phyloP scores from a whole-genome alignment of 1,284 basidiomycete species.

The Pisolithus thermaeus region DNA sequence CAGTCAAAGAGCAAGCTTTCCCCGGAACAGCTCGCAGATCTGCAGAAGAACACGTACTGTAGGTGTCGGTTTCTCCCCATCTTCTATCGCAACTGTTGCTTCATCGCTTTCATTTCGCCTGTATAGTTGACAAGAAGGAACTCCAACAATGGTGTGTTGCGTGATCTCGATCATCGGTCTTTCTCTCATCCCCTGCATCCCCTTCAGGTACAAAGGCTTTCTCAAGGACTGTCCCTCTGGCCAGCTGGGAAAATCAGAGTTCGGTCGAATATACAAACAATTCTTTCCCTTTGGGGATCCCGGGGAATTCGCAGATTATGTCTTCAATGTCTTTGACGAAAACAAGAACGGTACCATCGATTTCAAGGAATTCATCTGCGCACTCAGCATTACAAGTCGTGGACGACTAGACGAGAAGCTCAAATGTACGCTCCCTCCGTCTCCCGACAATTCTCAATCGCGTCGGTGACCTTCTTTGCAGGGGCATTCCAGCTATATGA shows the following conservation, averaged over 20 bases:
- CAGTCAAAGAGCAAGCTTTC: constrained; percentile 97
- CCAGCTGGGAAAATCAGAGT: constrained; percentile 93
- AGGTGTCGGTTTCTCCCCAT: constrained; percentile 29
- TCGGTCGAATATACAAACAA: constrained; percentile 98
- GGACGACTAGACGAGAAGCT: constrained; percentile 97
- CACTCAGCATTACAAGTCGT: constrained; percentile 90
- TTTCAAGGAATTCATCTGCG: constrained; percentile 99
- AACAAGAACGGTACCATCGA: constrained; percentile 96
- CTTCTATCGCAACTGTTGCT: constrained; percentile 5
- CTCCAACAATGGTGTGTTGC: constrained; percentile 87
- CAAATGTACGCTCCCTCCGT: constrained; percentile 65
- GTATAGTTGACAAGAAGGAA: constrained; percentile 96
- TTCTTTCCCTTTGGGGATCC: constrained; percentile 99
- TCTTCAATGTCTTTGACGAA: constrained; percentile 97
- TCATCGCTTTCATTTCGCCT: neutral
- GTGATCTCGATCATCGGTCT: constrained; percentile 3
- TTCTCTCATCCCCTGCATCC: constrained; percentile 9
- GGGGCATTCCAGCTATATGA: constrained; percentile 99
- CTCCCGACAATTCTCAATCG: constrained; percentile 11
- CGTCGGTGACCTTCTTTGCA: constrained; percentile 31
- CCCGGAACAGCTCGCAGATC: constrained; percentile 89
- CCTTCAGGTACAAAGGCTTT: constrained; percentile 93
- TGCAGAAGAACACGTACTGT: constrained; percentile 99
- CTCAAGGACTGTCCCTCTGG: constrained; percentile 98
- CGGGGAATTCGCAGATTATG: constrained; percentile 94